Percentiles rank a stretch among this genome's conserved stretches.
These are phyloP conservation scores for Bruguiera hainesii DNA, from an alignment of 441 rosid genomes.

Conservation along the genomic window DNA sequence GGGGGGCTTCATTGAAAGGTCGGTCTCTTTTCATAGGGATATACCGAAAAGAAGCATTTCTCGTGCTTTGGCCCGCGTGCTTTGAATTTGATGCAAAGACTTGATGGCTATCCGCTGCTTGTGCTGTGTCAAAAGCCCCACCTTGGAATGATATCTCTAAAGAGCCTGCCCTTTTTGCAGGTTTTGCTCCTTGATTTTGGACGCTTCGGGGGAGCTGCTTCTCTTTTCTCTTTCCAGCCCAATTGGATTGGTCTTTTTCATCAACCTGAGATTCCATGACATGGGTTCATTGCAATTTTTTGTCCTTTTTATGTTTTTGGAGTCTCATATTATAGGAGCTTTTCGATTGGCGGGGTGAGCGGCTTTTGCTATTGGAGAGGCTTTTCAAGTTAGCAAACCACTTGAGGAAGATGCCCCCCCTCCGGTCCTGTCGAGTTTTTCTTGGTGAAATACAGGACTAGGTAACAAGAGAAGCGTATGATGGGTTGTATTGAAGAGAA, in stretches of 20 bases:
- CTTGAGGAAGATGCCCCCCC: conserved; percentile 20
- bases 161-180: conserved; percentile 35
- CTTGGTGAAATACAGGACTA: conserved; percentile 18
- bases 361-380: conserved; percentile 9
- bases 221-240: conserved; percentile 27
- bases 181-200: conserved; percentile 50
- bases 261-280: conserved; percentile 33
- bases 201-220: background rate
- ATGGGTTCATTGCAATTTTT: conserved; percentile 27
- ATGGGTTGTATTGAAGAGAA: conserved; percentile 74
- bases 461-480: conserved; percentile 17
- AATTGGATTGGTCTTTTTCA: conserved; percentile 31
- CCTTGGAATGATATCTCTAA: conserved; percentile 38
- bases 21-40: conserved; percentile 40
- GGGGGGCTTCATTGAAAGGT: conserved; percentile 56
- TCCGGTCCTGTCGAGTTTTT: conserved; percentile 15
- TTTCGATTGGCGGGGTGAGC: background rate
- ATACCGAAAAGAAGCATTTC: background rate
- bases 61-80: conserved; percentile 51
- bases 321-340: conserved; percentile 3
- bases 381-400: conserved; percentile 15
- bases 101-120: conserved; percentile 29
- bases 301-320: conserved; percentile 1
- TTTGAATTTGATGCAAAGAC: conserved; percentile 42
- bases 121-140: conserved; percentile 40